These are phyloP conservation scores for Hymenoscyphus repandus DNA, from an alignment of 2,329 filamentous ascomycete genomes.

Conservation along the genomic window DNA sequence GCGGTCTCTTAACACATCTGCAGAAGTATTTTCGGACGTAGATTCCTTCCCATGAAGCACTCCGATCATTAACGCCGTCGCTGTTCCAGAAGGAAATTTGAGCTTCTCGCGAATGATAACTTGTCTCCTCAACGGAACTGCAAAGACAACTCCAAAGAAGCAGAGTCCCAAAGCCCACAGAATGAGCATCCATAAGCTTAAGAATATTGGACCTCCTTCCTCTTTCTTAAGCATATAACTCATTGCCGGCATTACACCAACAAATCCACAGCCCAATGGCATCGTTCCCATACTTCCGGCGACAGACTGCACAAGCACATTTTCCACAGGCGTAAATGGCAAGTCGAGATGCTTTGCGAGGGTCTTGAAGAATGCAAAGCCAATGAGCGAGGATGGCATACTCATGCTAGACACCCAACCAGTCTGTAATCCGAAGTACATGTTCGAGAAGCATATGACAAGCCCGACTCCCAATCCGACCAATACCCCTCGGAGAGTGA, in stretches of 20 bases:
- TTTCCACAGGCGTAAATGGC: constrained; percentile 91
- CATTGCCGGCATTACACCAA: constrained; percentile 88
- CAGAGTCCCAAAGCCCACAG: constrained; percentile 90
- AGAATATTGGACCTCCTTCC: constrained; percentile 70
- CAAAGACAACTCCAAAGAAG: constrained; percentile 96
- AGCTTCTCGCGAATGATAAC: constrained; percentile 90
- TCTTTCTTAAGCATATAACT: constrained; percentile 74
- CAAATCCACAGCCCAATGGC: constrained; percentile 92
- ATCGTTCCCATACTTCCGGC: constrained; percentile 94
- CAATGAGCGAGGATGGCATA: constrained; percentile 91
- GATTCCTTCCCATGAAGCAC: constrained; percentile 69
- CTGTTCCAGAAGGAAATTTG: constrained; percentile 92
- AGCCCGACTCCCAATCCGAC: constrained; percentile 81
- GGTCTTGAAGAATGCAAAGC: constrained; percentile 87
- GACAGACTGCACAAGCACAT: constrained; percentile 93
- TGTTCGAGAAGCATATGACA: constrained; percentile 93
- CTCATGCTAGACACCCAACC: constrained; percentile 85
- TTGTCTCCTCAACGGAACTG: constrained; percentile 82
- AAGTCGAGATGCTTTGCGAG: constrained; percentile 66
- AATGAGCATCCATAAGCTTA: constrained; percentile 72
- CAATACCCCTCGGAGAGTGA: constrained; percentile 74
- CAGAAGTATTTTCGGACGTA: constrained; percentile 13
- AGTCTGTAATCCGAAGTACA: constrained; percentile 95
- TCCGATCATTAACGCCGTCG: constrained; percentile 87
- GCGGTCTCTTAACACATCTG: neutral